A percentile compares a stretch with the other conserved stretches of the same genome.
phyloP scores from a whole-genome alignment of 176 grass and related monocot genomes.

The Zoysia pacifica region DNA sequence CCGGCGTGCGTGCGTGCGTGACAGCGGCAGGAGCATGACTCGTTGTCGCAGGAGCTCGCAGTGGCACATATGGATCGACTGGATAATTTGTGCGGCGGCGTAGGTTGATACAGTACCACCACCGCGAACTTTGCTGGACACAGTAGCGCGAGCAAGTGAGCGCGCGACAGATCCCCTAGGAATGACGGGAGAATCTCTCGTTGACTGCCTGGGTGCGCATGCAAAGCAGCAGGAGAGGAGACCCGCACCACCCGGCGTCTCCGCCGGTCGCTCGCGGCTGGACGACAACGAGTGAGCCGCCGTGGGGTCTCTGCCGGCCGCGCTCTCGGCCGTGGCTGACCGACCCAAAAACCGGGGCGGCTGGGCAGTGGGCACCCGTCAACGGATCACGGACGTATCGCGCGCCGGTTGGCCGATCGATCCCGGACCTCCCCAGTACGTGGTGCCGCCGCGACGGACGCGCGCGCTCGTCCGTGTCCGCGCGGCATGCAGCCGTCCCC shows the following conservation, averaged over 20 bases:
- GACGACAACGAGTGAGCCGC: background rate
- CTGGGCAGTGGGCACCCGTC: background rate
- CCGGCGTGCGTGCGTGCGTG: no score
- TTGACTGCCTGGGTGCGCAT: background rate
- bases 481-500: no score
- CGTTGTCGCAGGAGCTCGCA: background rate
- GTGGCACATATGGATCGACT: background rate
- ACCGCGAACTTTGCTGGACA: background rate
- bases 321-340: background rate
- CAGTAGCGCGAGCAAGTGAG: background rate
- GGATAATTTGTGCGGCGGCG: background rate
- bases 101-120: background rate
- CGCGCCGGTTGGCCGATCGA: background rate
- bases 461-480: background rate
- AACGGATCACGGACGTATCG: slow-evolving; percentile 1
- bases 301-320: slow-evolving; percentile 30
- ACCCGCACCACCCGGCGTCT: background rate
- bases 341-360: background rate
- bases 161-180: background rate
- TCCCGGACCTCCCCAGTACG: no score
- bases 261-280: background rate
- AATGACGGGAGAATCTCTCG: background rate
- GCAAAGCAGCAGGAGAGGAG: background rate
- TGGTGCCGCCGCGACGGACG: no score
- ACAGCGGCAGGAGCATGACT: background rate